Percentiles rank a stretch among this genome's conserved stretches.
Conservation (phyloP, 495 filamentous ascomycete genomes). For the Platismatia glauca region DNA sequence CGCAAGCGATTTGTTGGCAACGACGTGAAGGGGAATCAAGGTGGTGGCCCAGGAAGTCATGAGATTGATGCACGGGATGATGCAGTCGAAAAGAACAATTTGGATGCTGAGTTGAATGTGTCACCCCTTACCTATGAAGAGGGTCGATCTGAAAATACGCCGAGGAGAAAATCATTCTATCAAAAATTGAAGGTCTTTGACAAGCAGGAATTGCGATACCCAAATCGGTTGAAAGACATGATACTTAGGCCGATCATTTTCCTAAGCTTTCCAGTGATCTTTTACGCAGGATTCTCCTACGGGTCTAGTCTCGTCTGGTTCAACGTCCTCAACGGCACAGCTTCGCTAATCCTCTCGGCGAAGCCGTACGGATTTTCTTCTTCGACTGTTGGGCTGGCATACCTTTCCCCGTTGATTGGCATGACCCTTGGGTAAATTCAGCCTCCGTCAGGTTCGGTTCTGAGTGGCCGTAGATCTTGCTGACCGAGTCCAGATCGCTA, state of each 20-base stretch:
- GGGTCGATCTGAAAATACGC: background rate
- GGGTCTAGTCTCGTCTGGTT: slow-evolving; percentile 56
- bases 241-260: slow-evolving; percentile 37
- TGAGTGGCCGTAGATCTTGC: background rate
- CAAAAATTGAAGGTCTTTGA: slow-evolving; percentile 43
- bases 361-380: slow-evolving; percentile 50
- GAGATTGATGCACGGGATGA: background rate
- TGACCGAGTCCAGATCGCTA: slow-evolving; percentile 29
- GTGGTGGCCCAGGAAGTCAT: background rate
- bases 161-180: slow-evolving; percentile 37
- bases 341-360: slow-evolving; percentile 49
- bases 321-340: slow-evolving; percentile 58
- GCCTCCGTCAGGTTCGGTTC: background rate
- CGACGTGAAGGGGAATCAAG: background rate
- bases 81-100: background rate
- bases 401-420: slow-evolving; percentile 50
- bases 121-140: slow-evolving; percentile 11
- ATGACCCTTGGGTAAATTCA: slow-evolving; percentile 40
- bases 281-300: slow-evolving; percentile 59
- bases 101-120: background rate
- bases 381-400: slow-evolving; percentile 54
- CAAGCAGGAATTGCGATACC: slow-evolving; percentile 20
- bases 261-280: slow-evolving; percentile 52
- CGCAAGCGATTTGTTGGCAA: slow-evolving; percentile 22
- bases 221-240: slow-evolving; percentile 45